Percentiles rank a stretch among this genome's conserved stretches.
These are phyloP conservation scores for Penicillium cosmopolitanum DNA, from an alignment of 495 filamentous ascomycete species.

Conservation along the genomic window DNA sequence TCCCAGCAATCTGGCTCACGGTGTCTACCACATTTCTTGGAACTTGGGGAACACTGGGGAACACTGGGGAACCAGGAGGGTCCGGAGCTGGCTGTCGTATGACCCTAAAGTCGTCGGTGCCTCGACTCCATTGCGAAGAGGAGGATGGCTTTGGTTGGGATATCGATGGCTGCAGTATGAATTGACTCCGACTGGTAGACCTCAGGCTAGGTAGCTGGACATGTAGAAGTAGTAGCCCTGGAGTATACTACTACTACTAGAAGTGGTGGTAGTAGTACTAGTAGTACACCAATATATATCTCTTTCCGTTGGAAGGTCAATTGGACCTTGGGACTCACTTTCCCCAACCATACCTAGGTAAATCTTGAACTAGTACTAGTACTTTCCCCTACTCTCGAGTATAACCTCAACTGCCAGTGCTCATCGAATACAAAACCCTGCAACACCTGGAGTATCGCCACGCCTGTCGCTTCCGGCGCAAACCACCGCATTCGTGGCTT, in stretches of 20 bases:
- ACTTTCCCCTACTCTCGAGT: too few relatives aligned
- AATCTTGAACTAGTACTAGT: too few relatives aligned
- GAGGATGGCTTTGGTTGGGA: constrained; percentile 14
- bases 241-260: too few relatives aligned
- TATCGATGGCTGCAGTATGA: constrained; percentile 9
- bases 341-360: too few relatives aligned
- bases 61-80: constrained; percentile 1
- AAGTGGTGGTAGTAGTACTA: too few relatives aligned
- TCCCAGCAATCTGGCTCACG: not conserved
- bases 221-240: too few relatives aligned
- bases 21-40: not conserved
- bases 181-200: constrained; percentile 8
- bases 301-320: too few relatives aligned
- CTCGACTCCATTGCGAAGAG: constrained; percentile 13
- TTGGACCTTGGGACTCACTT: too few relatives aligned
- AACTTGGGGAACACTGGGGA: not conserved
- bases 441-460: not conserved
- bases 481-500: constrained; percentile 26
- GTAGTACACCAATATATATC: not conserved
- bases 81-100: constrained; percentile 17
- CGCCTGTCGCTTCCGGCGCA: not conserved
- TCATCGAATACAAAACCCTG: too few relatives aligned
- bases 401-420: too few relatives aligned
- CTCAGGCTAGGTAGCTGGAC: too few relatives aligned
- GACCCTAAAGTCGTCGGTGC: constrained; percentile 9